These are phyloP conservation scores for Zymoseptoria pseudotritici DNA, from an alignment of 2,329 filamentous ascomycete species.

Conservation along the genomic window DNA sequence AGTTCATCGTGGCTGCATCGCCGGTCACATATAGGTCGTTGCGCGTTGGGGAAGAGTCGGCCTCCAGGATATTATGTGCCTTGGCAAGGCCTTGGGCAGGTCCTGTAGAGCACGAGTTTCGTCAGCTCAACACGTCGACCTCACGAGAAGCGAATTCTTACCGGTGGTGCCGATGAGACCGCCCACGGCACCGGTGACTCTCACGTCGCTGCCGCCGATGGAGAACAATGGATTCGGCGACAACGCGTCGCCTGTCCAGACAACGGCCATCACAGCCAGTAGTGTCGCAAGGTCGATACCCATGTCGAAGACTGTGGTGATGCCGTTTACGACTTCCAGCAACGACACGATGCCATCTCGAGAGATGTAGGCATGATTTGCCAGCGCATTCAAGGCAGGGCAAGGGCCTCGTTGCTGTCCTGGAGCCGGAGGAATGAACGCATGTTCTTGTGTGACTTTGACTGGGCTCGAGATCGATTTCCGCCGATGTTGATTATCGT, in stretches of 20 bases:
- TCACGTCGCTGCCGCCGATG: constrained; percentile 20
- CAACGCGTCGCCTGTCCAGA: constrained; percentile 29
- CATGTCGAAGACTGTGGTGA: constrained; percentile 23
- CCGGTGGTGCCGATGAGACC: constrained; percentile 20
- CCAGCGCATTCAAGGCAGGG: neutral
- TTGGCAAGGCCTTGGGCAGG: constrained; percentile 34
- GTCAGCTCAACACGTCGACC: neutral
- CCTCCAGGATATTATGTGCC: constrained; percentile 51
- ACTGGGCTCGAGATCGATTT: constrained; percentile 3
- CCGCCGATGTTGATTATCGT: neutral
- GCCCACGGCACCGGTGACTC: constrained; percentile 35
- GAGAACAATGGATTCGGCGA: constrained; percentile 34
- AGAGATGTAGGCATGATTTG: constrained; percentile 17
- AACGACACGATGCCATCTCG: constrained; percentile 14
- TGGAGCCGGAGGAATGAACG: neutral
- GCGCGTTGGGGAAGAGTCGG: constrained; percentile 47
- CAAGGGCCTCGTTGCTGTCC: constrained; percentile 5
- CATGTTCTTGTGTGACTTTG: constrained; percentile 3
- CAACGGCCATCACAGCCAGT: constrained; percentile 26
- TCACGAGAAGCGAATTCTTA: neutral
- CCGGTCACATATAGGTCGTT: constrained; percentile 44
- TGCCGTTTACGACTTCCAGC: constrained; percentile 11
- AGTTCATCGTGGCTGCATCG: constrained; percentile 45
- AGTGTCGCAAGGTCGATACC: constrained; percentile 25
- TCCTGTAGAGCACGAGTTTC: constrained; percentile 10